phyloP scores from a whole-genome alignment of 805 yeast species.

The Candida corydali region DNA sequence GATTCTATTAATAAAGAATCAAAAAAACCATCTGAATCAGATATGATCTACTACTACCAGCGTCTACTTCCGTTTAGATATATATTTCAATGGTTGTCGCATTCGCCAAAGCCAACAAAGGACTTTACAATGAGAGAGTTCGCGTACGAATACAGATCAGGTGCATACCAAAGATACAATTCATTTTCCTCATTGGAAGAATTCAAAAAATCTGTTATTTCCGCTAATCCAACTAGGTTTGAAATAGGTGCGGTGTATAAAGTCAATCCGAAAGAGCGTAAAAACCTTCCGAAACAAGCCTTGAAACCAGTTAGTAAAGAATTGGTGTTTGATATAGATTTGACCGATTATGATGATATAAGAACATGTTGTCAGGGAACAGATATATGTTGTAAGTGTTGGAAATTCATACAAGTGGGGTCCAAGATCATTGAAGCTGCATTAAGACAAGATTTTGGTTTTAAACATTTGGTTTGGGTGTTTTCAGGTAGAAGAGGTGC shows the following conservation, averaged over 20 bases:
- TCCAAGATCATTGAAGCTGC: conserved; percentile 69
- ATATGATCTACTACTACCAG: conserved; percentile 70
- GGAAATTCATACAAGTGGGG: conserved; percentile 89
- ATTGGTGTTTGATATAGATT: conserved; percentile 92
- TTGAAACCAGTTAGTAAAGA: conserved; percentile 84
- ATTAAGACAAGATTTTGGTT: conserved; percentile 84
- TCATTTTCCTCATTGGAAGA: conserved; percentile 66
- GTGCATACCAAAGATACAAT: conserved; percentile 86
- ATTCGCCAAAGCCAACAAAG: conserved; percentile 66
- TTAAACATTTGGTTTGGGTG: conserved; percentile 84
- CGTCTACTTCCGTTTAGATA: conserved; percentile 70
- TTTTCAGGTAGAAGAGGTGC: conserved; percentile 99
- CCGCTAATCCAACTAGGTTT: conserved; percentile 80
- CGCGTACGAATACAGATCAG: conserved; percentile 85
- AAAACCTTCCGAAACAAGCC: conserved; percentile 66
- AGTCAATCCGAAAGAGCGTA: conserved; percentile 82
- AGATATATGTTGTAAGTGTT: conserved; percentile 80
- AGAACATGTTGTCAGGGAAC: conserved; percentile 93
- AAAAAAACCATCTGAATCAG: conserved; percentile 45
- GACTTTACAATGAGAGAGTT: conserved; percentile 89
- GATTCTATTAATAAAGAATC: conserved; percentile 6
- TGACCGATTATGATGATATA: conserved; percentile 91
- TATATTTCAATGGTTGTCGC: conserved; percentile 87
- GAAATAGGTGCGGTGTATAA: conserved; percentile 93
- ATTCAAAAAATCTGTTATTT: conserved; percentile 71